A percentile compares a stretch with the other conserved stretches of the same genome.
Evolutionary conservation across 306 rosid genomes (phyloP).

Genomic region (Glycyrrhiza uralensis): DNA sequence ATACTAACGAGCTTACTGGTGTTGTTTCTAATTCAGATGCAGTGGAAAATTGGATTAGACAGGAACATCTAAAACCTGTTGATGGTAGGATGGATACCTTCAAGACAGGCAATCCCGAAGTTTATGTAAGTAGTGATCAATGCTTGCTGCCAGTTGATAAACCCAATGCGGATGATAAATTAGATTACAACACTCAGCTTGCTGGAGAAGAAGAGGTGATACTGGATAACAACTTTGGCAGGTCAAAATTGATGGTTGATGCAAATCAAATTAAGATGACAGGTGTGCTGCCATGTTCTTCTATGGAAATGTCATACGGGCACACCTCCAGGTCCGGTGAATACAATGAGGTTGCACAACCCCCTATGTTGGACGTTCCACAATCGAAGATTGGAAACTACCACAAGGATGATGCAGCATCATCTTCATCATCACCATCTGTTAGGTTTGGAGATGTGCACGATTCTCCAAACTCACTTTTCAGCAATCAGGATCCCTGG

Average conservation of each 20-base stretch:
- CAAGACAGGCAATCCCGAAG: constrained; percentile 38
- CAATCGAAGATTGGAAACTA: constrained; percentile 40
- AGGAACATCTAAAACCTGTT: constrained; percentile 48
- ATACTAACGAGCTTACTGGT: constrained; percentile 34
- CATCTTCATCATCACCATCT: constrained; percentile 39
- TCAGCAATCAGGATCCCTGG: constrained; percentile 90
- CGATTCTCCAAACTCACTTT: constrained; percentile 69
- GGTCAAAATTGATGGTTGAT: constrained; percentile 33
- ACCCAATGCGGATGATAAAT: constrained; percentile 32
- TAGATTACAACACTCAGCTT: constrained; percentile 31
- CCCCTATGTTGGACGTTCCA: constrained; percentile 51
- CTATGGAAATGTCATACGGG: constrained; percentile 36
- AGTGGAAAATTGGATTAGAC: constrained; percentile 33
- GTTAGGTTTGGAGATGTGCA: constrained; percentile 45
- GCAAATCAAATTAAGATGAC: constrained; percentile 27
- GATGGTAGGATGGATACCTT: constrained; percentile 53
- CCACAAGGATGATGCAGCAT: constrained; percentile 30
- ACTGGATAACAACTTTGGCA: constrained; percentile 40
- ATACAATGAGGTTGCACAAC: constrained; percentile 44
- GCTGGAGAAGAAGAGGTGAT: constrained; percentile 40
- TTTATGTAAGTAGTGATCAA: constrained; percentile 34
- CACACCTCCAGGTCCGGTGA: constrained; percentile 45
- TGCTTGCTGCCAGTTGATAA: constrained; percentile 37
- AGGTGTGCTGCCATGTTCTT: constrained; percentile 34
- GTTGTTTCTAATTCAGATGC: constrained; percentile 41